These are phyloP conservation scores for Hygrophoropsis aurantiaca DNA, from an alignment of 768 basidiomycete genomes.

Conservation along the genomic window DNA sequence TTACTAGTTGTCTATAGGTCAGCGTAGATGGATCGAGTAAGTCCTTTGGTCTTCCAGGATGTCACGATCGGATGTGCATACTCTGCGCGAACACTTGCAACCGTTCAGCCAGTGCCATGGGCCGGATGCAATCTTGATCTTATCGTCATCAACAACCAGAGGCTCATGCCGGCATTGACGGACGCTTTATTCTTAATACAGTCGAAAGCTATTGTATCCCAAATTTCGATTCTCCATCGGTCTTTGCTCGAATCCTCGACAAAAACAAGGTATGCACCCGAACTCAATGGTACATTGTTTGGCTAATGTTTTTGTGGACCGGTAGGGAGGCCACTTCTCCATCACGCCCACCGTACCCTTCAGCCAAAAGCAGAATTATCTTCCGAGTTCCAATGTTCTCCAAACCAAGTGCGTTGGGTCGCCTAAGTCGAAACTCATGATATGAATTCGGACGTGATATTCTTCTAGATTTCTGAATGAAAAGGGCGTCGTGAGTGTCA, in stretches of 20 bases:
- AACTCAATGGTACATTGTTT: too few relatives aligned
- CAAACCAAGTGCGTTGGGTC: conserved; percentile 66
- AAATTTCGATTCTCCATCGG: conserved; percentile 89
- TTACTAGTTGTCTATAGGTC: conserved; percentile 35
- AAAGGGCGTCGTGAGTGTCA: conserved; percentile 80
- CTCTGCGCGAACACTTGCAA: too few relatives aligned
- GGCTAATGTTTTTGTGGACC: too few relatives aligned
- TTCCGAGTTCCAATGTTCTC: conserved; percentile 80
- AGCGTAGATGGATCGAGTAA: conserved; percentile 81
- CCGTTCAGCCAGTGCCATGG: too few relatives aligned
- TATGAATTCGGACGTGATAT: background rate
- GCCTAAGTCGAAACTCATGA: background rate
- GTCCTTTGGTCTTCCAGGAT: conserved; percentile 15
- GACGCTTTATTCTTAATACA: conserved; percentile 26
- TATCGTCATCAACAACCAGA: too few relatives aligned
- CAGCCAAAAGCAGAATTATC: conserved; percentile 78
- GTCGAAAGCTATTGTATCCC: conserved; percentile 94
- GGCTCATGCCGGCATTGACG: background rate
- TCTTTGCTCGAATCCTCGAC: conserved; percentile 88
- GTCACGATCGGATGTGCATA: background rate
- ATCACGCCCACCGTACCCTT: conserved; percentile 73
- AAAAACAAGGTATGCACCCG: conserved; percentile 68
- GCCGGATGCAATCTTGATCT: background rate
- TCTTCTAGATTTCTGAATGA: conserved; percentile 73
- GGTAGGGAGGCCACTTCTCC: conserved; percentile 86